Conservation (phyloP, 129 eudicot genomes). For the Gnaphalium uliginosum region DNA sequence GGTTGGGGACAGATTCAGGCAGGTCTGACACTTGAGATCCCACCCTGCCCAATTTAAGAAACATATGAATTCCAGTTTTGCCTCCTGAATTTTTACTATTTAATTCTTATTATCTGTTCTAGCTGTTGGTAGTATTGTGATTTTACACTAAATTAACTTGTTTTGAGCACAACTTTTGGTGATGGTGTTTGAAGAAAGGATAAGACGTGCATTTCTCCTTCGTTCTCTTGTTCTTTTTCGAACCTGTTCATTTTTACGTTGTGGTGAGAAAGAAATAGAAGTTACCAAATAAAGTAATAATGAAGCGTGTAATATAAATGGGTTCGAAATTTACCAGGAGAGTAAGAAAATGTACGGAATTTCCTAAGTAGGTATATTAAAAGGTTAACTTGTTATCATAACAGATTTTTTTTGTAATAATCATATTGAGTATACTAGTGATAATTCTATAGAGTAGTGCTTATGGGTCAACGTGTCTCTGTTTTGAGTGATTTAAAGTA, state of each 20-base stretch:
- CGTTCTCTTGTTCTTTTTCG: neutral
- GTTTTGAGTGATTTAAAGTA: no score
- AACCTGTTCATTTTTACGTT: neutral
- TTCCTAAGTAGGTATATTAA: no score
- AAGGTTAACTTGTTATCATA: no score
- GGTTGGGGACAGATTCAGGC: conserved; percentile 99
- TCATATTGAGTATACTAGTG: no score
- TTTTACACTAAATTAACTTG: conserved; percentile 6
- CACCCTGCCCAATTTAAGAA: conserved; percentile 77
- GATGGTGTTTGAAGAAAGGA: conserved; percentile 28
- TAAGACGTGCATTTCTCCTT: conserved; percentile 15
- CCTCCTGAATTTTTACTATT: conserved; percentile 22
- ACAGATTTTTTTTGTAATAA: no score
- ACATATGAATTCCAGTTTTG: conserved; percentile 44
- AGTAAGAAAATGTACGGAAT: no score
- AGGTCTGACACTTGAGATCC: conserved; percentile 83
- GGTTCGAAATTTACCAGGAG: no score
- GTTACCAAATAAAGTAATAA: no score
- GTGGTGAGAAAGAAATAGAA: neutral
- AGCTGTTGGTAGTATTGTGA: conserved; percentile 33
- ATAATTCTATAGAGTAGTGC: no score
- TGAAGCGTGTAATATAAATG: no score
- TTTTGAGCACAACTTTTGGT: conserved; percentile 16
- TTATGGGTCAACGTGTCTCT: no score
- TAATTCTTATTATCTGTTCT: conserved; percentile 25